Percentiles rank a stretch among this genome's conserved stretches.
phyloP scores from a whole-genome alignment of 345 rosid species.

The Passiflora organensis region DNA sequence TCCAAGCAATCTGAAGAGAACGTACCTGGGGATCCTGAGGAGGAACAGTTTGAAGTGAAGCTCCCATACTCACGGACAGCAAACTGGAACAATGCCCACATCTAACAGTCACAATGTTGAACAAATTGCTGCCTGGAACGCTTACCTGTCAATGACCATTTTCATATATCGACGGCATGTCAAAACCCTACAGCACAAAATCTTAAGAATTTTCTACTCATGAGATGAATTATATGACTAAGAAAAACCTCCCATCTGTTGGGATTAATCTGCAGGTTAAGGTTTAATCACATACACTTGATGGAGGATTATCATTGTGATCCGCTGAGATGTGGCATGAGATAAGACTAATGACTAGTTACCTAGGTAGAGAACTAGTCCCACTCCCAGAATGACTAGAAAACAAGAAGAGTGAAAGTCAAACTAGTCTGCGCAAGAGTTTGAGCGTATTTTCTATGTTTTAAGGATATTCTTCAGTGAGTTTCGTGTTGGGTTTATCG shows the following conservation, averaged over 20 bases:
- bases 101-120: conserved; percentile 77
- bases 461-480: too few relatives aligned
- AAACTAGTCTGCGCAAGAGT: neutral
- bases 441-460: neutral
- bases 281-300: too few relatives aligned
- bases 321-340: too few relatives aligned
- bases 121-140: conserved; percentile 71
- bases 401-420: neutral
- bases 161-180: neutral
- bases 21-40: conserved; percentile 54
- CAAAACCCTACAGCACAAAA: neutral
- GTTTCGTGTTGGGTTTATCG: too few relatives aligned
- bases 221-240: too few relatives aligned
- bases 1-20: conserved; percentile 1
- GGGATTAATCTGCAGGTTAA: too few relatives aligned
- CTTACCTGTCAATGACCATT: conserved; percentile 50
- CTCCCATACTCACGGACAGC: conserved; percentile 78
- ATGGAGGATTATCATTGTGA: too few relatives aligned
- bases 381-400: too few relatives aligned
- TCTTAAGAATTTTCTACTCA: too few relatives aligned
- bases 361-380: too few relatives aligned
- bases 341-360: too few relatives aligned
- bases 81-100: conserved; percentile 93
- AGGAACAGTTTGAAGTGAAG: conserved; percentile 51
- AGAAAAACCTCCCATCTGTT: too few relatives aligned